A percentile compares a stretch with the other conserved stretches of the same genome.
Conservation (phyloP, 1,284 basidiomycete genomes). For the Ustilago shanxiensis region DNA sequence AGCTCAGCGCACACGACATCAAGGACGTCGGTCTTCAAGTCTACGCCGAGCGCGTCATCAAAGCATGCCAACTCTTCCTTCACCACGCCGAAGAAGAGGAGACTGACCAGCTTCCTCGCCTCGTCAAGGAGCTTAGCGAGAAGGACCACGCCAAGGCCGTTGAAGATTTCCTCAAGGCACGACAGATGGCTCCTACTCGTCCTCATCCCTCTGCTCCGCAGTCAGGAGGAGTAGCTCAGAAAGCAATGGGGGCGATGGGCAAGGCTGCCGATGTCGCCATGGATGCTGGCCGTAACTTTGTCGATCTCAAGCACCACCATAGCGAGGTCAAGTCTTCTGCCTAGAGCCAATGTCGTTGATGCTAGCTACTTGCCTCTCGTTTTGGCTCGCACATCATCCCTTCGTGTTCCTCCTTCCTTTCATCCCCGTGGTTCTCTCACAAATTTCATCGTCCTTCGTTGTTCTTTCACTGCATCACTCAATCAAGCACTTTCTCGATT, state of each 20-base stretch:
- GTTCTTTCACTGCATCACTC: background rate
- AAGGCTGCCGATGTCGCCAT: slow-evolving; percentile 26
- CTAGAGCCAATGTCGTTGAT: background rate
- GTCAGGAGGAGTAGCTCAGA: slow-evolving; percentile 55
- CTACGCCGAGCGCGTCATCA: slow-evolving; percentile 41
- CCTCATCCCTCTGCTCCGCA: slow-evolving; percentile 63
- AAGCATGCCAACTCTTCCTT: slow-evolving; percentile 53
- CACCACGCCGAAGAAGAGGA: slow-evolving; percentile 59
- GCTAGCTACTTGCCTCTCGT: background rate
- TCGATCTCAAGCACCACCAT: slow-evolving; percentile 42
- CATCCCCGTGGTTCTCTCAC: background rate
- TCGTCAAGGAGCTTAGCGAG: slow-evolving; percentile 32
- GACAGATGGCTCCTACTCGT: slow-evolving; percentile 53
- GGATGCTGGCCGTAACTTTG: slow-evolving; percentile 29
- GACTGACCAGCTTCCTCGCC: slow-evolving; percentile 27
- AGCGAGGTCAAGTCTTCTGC: slow-evolving; percentile 16
- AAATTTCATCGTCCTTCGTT: background rate
- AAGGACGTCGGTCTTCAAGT: slow-evolving; percentile 24
- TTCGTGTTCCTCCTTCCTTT: background rate
- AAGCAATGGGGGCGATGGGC: slow-evolving; percentile 40
- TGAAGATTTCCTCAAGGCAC: slow-evolving; percentile 51
- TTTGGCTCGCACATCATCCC: background rate
- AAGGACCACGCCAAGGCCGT: slow-evolving; percentile 52
- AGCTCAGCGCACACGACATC: slow-evolving; percentile 42
- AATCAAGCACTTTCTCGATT: background rate